Conservation (phyloP, 768 basidiomycete genomes). For the Mycena epipterygia region DNA sequence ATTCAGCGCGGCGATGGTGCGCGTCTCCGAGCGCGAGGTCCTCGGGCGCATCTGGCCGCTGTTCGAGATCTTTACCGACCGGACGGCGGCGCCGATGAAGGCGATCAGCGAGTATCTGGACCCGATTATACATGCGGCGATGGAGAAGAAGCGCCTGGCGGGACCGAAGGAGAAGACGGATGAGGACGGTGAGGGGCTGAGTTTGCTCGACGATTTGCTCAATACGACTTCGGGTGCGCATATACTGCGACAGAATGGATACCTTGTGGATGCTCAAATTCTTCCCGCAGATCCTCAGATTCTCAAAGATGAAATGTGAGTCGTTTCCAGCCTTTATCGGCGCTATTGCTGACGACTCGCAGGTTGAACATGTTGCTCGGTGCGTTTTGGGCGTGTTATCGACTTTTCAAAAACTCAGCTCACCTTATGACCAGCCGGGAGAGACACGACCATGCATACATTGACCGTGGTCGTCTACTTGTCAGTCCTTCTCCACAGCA, state of each 20-base stretch:
- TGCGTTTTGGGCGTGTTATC: slow-evolving; percentile 32
- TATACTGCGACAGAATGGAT: not conserved
- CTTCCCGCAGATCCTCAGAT: slow-evolving; percentile 52
- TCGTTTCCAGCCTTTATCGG: slow-evolving; percentile 30
- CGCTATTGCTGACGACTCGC: not conserved
- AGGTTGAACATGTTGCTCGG: slow-evolving; percentile 29
- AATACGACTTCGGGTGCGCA: slow-evolving; percentile 63
- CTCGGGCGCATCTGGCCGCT: slow-evolving; percentile 65
- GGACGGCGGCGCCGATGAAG: slow-evolving; percentile 58
- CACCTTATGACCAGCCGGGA: slow-evolving; percentile 3
- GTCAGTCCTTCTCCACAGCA: not conserved
- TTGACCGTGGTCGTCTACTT: slow-evolving; percentile 55
- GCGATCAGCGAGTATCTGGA: slow-evolving; percentile 66
- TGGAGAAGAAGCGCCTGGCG: slow-evolving; percentile 54
- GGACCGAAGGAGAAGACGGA: slow-evolving; percentile 37
- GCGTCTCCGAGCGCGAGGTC: slow-evolving; percentile 54
- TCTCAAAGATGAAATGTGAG: slow-evolving; percentile 59
- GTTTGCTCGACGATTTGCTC: slow-evolving; percentile 65
- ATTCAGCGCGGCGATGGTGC: slow-evolving; percentile 63
- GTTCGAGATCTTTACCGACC: slow-evolving; percentile 65
- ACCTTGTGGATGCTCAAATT: not conserved
- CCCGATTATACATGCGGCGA: slow-evolving; percentile 64
- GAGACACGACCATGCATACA: slow-evolving; percentile 44
- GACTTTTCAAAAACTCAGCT: not conserved
- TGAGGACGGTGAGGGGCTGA: slow-evolving; percentile 52